phyloP scores from a whole-genome alignment of 768 basidiomycete genomes.

The Termitomyces sp. region DNA sequence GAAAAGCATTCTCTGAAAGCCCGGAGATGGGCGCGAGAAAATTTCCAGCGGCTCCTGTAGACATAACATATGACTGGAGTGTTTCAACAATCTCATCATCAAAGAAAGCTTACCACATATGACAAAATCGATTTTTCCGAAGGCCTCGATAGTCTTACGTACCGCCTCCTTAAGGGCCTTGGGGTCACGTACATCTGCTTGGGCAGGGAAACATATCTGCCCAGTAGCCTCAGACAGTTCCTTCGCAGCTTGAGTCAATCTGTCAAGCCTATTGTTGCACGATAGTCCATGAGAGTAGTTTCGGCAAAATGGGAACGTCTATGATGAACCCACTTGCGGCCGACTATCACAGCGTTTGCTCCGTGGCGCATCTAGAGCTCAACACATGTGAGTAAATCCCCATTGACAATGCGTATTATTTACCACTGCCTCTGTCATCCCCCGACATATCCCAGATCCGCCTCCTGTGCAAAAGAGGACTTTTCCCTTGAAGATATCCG shows the following conservation, averaged over 20 bases:
- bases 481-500: constrained; percentile 84
- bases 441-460: constrained; percentile 88
- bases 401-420: constrained; percentile 16
- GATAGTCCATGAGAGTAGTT: neutral
- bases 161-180: constrained; percentile 72
- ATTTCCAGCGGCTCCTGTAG: constrained; percentile 88
- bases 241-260: constrained; percentile 61
- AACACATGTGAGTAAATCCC: neutral
- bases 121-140: constrained; percentile 90
- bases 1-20: constrained; percentile 87
- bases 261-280: constrained; percentile 48
- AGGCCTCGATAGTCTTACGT: constrained; percentile 62
- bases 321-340: constrained; percentile 63
- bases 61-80: neutral
- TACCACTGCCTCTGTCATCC: constrained; percentile 81
- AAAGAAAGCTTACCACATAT: constrained; percentile 65
- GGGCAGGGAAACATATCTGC: constrained; percentile 58
- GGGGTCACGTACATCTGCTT: constrained; percentile 82
- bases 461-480: constrained; percentile 91
- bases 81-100: neutral
- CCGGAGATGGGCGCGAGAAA: constrained; percentile 84
- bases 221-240: constrained; percentile 71
- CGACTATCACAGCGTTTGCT: constrained; percentile 75
- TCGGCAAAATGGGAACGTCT: neutral
- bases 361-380: constrained; percentile 71